Conservation (phyloP, 805 yeast genomes). For the Candida palmyrensis region DNA sequence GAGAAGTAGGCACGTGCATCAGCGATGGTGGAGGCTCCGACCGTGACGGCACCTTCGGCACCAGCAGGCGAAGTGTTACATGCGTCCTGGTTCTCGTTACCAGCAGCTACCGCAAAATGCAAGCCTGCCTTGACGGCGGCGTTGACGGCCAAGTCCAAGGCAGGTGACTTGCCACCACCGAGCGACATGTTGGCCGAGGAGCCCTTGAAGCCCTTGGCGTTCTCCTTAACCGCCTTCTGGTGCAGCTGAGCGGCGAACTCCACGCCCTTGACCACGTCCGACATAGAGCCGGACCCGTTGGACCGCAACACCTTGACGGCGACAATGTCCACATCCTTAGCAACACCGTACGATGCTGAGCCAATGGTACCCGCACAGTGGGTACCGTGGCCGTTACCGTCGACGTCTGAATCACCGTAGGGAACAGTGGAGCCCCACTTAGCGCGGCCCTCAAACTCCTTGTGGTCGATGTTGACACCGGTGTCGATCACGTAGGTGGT, state of each 20-base stretch:
- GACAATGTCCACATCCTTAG: conserved; percentile 71
- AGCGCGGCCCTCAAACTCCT: conserved; percentile 81
- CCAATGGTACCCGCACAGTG: conserved; percentile 97
- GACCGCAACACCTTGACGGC: conserved; percentile 82
- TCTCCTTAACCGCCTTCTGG: conserved; percentile 44
- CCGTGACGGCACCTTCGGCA: conserved; percentile 80
- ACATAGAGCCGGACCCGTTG: conserved; percentile 78
- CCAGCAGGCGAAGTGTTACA: conserved; percentile 91
- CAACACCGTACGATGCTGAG: conserved; percentile 74
- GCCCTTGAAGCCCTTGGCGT: conserved; percentile 68
- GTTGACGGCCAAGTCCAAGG: conserved; percentile 81
- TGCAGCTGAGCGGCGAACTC: conserved; percentile 79
- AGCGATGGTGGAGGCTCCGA: conserved; percentile 87
- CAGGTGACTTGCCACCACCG: conserved; percentile 89
- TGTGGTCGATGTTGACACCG: conserved; percentile 73
- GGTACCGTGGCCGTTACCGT: conserved; percentile 93
- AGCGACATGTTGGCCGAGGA: conserved; percentile 90
- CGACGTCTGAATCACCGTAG: conserved; percentile 59
- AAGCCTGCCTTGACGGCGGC: conserved; percentile 88
- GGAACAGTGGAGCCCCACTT: conserved; percentile 83
- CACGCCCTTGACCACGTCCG: conserved; percentile 80
- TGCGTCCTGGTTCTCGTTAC: conserved; percentile 90
- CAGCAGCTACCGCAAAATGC: conserved; percentile 95
- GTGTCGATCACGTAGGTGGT: conserved; percentile 88
- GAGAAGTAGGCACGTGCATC: conserved; percentile 94